phyloP scores from a whole-genome alignment of 805 yeast genomes.

The Candida pini region DNA sequence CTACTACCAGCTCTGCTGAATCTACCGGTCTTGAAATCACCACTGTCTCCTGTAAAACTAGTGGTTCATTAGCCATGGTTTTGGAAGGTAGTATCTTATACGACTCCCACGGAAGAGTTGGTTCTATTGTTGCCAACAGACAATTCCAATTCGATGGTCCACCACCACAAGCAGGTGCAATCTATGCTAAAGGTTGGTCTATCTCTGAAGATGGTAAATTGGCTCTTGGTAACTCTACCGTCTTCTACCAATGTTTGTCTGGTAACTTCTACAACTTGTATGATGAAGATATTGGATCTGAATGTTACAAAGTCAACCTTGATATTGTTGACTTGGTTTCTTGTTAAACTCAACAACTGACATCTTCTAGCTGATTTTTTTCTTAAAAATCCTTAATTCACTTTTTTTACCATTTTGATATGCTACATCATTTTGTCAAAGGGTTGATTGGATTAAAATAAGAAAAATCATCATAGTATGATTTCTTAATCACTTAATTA shows the following conservation, averaged over 20 bases:
- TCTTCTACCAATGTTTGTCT: conserved; percentile 51
- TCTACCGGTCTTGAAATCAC: conserved; percentile 13
- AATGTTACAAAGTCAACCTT: conserved; percentile 42
- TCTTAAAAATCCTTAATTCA: too few relatives aligned
- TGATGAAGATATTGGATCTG: conserved; percentile 40
- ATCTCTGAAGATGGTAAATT: conserved; percentile 39
- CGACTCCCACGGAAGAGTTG: conserved; percentile 47
- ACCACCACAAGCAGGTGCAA: conserved; percentile 57
- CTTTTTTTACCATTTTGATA: too few relatives aligned
- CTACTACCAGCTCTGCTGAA: conserved; percentile 30
- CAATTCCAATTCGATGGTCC: conserved; percentile 66
- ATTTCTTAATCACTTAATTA: too few relatives aligned
- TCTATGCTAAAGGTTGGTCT: conserved; percentile 49
- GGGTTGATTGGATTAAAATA: too few relatives aligned
- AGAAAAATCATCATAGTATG: too few relatives aligned
- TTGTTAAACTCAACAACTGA: too few relatives aligned
- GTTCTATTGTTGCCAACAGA: conserved; percentile 57
- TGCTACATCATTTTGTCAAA: too few relatives aligned
- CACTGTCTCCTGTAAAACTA: conserved; percentile 30
- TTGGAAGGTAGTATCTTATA: conserved; percentile 37
- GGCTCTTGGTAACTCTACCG: conserved; percentile 43
- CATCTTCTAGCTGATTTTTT: too few relatives aligned
- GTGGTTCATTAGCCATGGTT: conserved; percentile 37
- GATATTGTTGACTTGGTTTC: conserved; percentile 38
- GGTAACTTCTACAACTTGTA: conserved; percentile 55